Evolutionary conservation across 768 basidiomycete genomes (phyloP), one percentile per base, ranked within the genome.

Genomic region (Pholiota conissans): DNA sequence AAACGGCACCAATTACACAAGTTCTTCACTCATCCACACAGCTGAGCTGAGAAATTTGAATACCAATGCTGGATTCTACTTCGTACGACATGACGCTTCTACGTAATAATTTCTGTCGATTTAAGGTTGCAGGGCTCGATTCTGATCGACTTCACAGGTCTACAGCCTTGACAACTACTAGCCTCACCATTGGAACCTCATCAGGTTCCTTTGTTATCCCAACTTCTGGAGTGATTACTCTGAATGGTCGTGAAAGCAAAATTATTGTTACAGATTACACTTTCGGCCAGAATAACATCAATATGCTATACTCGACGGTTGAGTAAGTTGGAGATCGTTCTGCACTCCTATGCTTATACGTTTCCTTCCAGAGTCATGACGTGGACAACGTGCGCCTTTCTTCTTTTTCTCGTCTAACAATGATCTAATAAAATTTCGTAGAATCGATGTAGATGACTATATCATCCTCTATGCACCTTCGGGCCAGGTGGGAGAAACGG

Each of bases 1-100:
- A 6, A 81, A 81, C 55, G 81, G 81, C 0, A 82, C 80, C 0
- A 79, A 77, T 34, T 81, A 77, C 58, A 80, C 80, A 24, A 76
- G 77, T 1, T 77, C 77, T 3, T 22, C 68, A 8, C 65, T 77
- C 16, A 73, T 81, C 1, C 75, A 80, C 57, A 75, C 79, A 0
- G 75, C 79, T 7, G 79, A 83, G 56, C 65, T 84, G 6, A 69
- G 74, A 26, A 85, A 84, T 60, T 66, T 69, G 22, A 65, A 72
- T 18, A 81, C 76, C 8, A 72, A 72, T 2, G 72, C 79, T 13
- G 76, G 70, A 0, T 84, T 83, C 64, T 84, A 84, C 61, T 68
- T 84, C 59, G 65, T 72, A 18, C 76, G 84, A 14, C 84, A 84
- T 51, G 60, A 77, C 60, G 64, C 66, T 32, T 78, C 79, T 3